phyloP scores from a whole-genome alignment of 495 filamentous ascomycete genomes.

The Penicillium atrosanguineum region DNA sequence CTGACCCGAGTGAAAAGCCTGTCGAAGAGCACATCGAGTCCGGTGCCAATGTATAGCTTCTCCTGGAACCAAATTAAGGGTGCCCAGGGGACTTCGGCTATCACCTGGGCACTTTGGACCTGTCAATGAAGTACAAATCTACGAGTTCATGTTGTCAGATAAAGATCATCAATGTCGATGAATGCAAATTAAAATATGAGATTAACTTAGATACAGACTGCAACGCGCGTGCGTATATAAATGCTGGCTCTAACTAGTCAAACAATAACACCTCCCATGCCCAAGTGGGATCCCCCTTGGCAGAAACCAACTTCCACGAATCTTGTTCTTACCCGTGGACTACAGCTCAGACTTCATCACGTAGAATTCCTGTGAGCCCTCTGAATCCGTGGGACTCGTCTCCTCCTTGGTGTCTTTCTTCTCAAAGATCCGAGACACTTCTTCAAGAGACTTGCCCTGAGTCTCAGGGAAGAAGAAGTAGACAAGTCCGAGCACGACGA shows the following conservation, averaged over 20 bases:
- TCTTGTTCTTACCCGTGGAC: not conserved
- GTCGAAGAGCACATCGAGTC: not conserved
- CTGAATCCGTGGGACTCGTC: not conserved
- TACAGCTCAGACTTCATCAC: constrained; percentile 5
- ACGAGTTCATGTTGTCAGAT: no score
- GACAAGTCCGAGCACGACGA: constrained; percentile 2
- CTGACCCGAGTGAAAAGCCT: constrained; percentile 15
- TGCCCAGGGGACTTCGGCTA: not conserved
- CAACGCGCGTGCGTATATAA: not conserved
- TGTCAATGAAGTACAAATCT: no score
- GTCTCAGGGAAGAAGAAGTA: constrained; percentile 12
- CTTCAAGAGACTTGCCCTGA: constrained; percentile 9
- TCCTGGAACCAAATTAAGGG: not conserved
- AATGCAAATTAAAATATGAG: not conserved
- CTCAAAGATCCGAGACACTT: constrained; percentile 7
- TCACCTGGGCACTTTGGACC: no score
- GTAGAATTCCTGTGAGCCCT: constrained; percentile 5
- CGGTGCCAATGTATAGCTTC: not conserved
- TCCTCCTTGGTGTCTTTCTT: not conserved
- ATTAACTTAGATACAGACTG: not conserved
- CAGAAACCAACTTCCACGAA: not conserved
- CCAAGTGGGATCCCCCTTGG: not conserved
- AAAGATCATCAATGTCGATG: not conserved
- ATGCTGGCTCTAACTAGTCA: not conserved
- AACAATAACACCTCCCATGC: not conserved